Conservation (phyloP, 2,329 filamentous ascomycete species). For the Immersiporthe knoxdaviesiana region DNA sequence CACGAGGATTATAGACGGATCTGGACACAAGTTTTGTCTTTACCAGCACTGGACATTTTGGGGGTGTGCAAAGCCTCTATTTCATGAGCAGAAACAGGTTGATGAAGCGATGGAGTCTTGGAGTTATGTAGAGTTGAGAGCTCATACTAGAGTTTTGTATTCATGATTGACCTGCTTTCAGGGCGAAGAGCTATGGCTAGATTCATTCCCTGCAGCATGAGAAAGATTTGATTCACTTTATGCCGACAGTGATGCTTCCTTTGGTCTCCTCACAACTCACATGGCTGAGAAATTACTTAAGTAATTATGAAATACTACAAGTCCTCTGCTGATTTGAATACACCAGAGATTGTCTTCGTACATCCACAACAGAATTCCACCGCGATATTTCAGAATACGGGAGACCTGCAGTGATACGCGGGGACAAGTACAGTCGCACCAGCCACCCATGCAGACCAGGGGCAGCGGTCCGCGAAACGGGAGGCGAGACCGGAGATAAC, state of each 20-base stretch:
- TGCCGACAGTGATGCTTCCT: too few species aligned
- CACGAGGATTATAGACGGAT: background rate
- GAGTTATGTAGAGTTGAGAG: background rate
- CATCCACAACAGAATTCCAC: background rate
- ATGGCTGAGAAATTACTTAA: too few species aligned
- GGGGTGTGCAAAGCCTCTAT: background rate
- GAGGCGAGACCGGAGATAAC: background rate
- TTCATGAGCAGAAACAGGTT: background rate
- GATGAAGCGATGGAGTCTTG: background rate
- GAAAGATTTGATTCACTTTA: background rate
- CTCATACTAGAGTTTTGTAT: background rate
- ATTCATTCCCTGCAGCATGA: background rate
- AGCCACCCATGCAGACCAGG: background rate
- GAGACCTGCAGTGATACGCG: background rate
- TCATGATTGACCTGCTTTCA: background rate
- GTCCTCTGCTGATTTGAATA: too few species aligned
- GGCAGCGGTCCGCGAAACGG: background rate
- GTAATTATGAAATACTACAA: too few species aligned
- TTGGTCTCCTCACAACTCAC: too few species aligned
- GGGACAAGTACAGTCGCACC: background rate
- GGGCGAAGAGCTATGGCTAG: background rate
- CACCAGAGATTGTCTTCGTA: background rate
- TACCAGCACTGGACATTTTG: background rate
- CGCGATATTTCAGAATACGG: background rate
- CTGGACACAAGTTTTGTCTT: constrained; percentile 3